Conservation (phyloP, 129 eudicot genomes). For the Apium graveolens region DNA sequence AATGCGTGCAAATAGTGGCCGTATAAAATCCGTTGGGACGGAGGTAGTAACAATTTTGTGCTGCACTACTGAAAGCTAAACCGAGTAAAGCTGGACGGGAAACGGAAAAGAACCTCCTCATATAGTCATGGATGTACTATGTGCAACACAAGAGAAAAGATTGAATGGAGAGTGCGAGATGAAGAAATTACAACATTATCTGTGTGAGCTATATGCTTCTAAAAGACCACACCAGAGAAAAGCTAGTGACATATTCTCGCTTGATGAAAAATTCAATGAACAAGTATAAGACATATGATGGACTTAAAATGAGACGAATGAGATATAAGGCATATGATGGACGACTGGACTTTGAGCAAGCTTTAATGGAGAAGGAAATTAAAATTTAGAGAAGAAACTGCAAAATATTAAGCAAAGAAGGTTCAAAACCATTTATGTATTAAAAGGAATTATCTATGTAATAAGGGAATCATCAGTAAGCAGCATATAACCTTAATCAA, state of each 20-base stretch:
- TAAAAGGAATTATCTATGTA: no score
- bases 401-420: not conserved
- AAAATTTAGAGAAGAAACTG: not conserved
- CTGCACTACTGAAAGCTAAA: not conserved
- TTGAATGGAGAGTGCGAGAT: not conserved
- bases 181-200: not conserved
- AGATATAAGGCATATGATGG: slow-evolving; percentile 1
- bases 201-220: not conserved
- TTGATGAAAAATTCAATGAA: not conserved
- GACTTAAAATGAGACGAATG: not conserved
- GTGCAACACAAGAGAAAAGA: not conserved
- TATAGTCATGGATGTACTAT: not conserved
- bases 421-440: not conserved
- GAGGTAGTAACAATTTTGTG: not conserved
- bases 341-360: not conserved
- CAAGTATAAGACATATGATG: not conserved
- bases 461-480: no score
- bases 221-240: not conserved
- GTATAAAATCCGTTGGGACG: no score
- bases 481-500: no score
- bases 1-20: no score
- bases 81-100: not conserved
- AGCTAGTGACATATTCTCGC: not conserved
- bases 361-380: not conserved
- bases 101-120: not conserved